phyloP scores from a whole-genome alignment of 2,329 filamentous ascomycete species.

The Thermothelomyces thermophilus region DNA sequence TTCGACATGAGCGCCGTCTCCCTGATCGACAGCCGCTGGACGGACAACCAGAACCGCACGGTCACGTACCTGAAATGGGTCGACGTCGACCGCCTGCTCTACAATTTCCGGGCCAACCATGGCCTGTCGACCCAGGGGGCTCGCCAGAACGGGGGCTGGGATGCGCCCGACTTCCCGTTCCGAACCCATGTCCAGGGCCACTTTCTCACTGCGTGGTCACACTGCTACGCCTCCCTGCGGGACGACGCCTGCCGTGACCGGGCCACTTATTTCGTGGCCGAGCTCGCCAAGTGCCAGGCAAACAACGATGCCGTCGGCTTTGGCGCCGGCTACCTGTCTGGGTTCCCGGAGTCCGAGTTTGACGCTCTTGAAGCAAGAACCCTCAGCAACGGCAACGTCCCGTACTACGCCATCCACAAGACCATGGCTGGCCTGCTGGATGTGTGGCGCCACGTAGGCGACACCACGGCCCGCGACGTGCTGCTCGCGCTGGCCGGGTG shows the following conservation, averaged over 20 bases:
- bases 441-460: constrained; percentile 40
- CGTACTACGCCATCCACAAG: constrained; percentile 50
- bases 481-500: constrained; percentile 40
- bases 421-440: constrained; percentile 46
- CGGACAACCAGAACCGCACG: constrained; percentile 39
- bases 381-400: constrained; percentile 43
- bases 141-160: constrained; percentile 43
- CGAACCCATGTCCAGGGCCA: constrained; percentile 46
- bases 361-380: constrained; percentile 37
- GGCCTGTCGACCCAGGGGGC: constrained; percentile 41
- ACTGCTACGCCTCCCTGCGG: constrained; percentile 22
- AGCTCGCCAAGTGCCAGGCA: constrained; percentile 44
- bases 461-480: constrained; percentile 37
- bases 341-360: constrained; percentile 48
- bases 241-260: constrained; percentile 39
- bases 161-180: constrained; percentile 48
- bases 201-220: constrained; percentile 43
- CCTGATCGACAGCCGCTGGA: constrained; percentile 34
- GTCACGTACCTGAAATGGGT: constrained; percentile 41
- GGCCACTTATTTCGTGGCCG: constrained; percentile 40
- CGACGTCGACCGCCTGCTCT: constrained; percentile 40
- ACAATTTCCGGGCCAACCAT: constrained; percentile 43
- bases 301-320: constrained; percentile 43
- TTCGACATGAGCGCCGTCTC: constrained; percentile 37
- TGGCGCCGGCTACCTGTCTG: constrained; percentile 40